Conservation (phyloP, 2,329 filamentous ascomycete genomes). For the Cephalotrichum gorgonifer region DNA sequence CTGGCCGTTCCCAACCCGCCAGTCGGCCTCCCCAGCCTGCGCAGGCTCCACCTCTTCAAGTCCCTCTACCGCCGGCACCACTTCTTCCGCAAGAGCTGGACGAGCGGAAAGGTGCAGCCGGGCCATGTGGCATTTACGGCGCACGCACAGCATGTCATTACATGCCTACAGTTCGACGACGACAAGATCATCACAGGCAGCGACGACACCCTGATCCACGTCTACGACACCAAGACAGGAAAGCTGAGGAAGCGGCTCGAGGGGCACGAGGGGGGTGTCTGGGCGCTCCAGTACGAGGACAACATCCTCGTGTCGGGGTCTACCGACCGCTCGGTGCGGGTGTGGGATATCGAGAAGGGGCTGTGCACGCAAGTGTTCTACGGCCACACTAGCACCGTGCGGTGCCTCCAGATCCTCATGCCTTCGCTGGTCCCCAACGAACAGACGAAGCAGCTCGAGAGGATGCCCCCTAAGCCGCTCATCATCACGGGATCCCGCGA, state of each 20-base stretch:
- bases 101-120: slow-evolving; percentile 72
- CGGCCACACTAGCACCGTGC: slow-evolving; percentile 93
- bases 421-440: slow-evolving; percentile 67
- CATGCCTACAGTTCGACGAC: slow-evolving; percentile 92
- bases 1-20: slow-evolving; percentile 72
- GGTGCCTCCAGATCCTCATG: slow-evolving; percentile 89
- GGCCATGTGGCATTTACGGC: slow-evolving; percentile 87
- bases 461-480: slow-evolving; percentile 88
- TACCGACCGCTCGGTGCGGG: slow-evolving; percentile 94
- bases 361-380: slow-evolving; percentile 93
- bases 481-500: slow-evolving; percentile 97
- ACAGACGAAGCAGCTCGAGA: slow-evolving; percentile 61
- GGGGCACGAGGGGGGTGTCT: slow-evolving; percentile 93
- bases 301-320: slow-evolving; percentile 93
- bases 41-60: slow-evolving; percentile 87
- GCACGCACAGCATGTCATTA: slow-evolving; percentile 92
- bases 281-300: slow-evolving; percentile 93
- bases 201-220: slow-evolving; percentile 94
- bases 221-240: slow-evolving; percentile 95
- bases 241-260: slow-evolving; percentile 72
- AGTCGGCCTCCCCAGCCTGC: slow-evolving; percentile 66
- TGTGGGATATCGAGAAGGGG: slow-evolving; percentile 95
- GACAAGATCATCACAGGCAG: slow-evolving; percentile 98
- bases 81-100: slow-evolving; percentile 88
- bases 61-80: slow-evolving; percentile 89